Evolutionary conservation across 129 eudicot species (phyloP).

Genomic region (Apium graveolens): DNA sequence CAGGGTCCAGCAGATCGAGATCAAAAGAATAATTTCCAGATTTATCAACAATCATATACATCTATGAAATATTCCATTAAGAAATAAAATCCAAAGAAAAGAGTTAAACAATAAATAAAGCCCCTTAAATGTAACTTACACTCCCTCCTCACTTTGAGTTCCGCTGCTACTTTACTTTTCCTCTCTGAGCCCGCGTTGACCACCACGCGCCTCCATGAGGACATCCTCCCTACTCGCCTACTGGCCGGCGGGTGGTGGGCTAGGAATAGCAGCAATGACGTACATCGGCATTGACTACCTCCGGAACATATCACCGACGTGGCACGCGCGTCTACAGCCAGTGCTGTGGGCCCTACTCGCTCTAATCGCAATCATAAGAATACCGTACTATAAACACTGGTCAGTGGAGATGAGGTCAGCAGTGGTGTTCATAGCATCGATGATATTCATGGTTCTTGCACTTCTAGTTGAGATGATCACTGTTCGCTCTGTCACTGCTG

Average conservation of each 20-base stretch:
- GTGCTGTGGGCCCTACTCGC: conserved; percentile 61
- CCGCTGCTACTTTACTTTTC: not conserved
- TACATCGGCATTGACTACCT: conserved; percentile 78
- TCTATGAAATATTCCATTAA: not conserved
- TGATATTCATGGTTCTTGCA: conserved; percentile 58
- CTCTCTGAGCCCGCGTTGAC: not conserved
- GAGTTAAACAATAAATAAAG: not conserved
- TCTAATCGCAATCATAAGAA: conserved; percentile 51
- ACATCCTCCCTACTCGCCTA: conserved; percentile 15
- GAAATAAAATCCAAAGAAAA: not conserved
- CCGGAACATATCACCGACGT: conserved; percentile 60
- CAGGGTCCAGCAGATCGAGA: too few relatives aligned
- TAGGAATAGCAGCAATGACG: conserved; percentile 60
- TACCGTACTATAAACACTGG: conserved; percentile 83
- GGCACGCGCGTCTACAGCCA: conserved; percentile 88
- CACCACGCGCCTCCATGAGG: conserved; percentile 11
- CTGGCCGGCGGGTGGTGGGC: conserved; percentile 38
- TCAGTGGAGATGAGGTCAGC: conserved; percentile 74
- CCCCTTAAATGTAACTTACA: not conserved
- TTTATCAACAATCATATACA: too few relatives aligned
- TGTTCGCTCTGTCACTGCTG: conserved; percentile 96
- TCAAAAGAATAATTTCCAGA: not conserved
- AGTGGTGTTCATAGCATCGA: conserved; percentile 52
- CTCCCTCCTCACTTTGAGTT: not conserved
- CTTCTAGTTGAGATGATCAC: conserved; percentile 71